Base-by-base conservation (phyloP, 164 flowering plant species). In the Stephania yunnanensis region DNA sequence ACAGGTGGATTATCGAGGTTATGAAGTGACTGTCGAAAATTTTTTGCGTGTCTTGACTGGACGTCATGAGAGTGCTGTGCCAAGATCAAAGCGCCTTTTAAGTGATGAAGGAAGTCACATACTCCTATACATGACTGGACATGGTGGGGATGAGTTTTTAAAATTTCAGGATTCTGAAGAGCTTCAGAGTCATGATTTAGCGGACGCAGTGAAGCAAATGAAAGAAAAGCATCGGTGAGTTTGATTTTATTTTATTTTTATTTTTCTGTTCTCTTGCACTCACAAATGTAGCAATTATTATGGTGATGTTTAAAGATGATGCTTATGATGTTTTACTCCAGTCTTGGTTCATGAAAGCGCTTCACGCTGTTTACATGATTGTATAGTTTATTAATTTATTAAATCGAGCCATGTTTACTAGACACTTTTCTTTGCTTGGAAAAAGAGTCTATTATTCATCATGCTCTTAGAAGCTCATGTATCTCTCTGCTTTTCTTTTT, bases 101-200 rank as follows among this genome's bases (percentile, higher is more conserved):
- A 96, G 99, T 84, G 99, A 94, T 82, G 98, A 94, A 84, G 98
- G 99, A 80, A 96, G 99, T 76, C 98, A 94, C 77, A 87, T 96
- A 85, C 94, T 96, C 78, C 80, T 96, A 25, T 96, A 92, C 79
- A 96, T 96, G 99, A 96, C 98, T 25, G 97, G 98, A 70, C 99
- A 96, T 82, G 99, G 99, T 19, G 99, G 99, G 77, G 97, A 96
- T 77, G 94, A 94, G 79, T 96, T 96, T 78, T 80, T 96, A 42
- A 96, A 96, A 80, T 96, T 94, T 83, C 99, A 96, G 79, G 99
- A 96, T 78, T 88, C 93, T 17, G 98, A 96, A 82, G 99, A 96
- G 86, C 97, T 96, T 76, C 98, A 96, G 73, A 96, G 98, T 86
- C 99, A 91, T 85, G 99, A 94, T 86, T 89, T 96, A 81, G 99